Evolutionary conservation across 2,329 filamentous ascomycete genomes (phyloP).

Genomic region (Exophiala xenobiotica): DNA sequence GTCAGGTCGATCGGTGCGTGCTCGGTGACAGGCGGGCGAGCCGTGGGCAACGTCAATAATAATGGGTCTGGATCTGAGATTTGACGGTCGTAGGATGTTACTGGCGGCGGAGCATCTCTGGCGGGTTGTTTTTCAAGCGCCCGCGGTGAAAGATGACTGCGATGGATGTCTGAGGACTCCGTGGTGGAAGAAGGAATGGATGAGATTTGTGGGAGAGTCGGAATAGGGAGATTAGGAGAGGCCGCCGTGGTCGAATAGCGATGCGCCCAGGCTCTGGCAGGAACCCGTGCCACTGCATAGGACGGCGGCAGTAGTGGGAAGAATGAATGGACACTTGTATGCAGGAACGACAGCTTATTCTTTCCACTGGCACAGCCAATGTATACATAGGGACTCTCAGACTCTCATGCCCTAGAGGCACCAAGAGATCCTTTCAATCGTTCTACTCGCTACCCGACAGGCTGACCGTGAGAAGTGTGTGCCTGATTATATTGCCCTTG

Average conservation of each 20-base stretch:
- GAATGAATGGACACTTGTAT: neutral
- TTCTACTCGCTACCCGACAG: neutral
- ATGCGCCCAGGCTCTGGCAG: conserved; percentile 1
- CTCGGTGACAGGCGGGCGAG: conserved; percentile 15
- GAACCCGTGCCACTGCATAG: no score
- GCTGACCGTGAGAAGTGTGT: neutral
- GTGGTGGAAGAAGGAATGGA: conserved; percentile 19
- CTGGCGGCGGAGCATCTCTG: conserved; percentile 23
- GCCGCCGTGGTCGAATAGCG: conserved; percentile 1
- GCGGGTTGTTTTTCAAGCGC: conserved; percentile 38
- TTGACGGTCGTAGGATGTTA: conserved; percentile 6
- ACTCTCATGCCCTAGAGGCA: no score
- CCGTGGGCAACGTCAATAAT: conserved; percentile 15
- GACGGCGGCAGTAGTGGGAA: neutral
- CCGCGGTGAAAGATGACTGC: conserved; percentile 38
- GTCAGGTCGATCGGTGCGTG: conserved; percentile 30
- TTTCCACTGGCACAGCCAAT: neutral
- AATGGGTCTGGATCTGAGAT: conserved; percentile 8
- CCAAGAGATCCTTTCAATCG: neutral
- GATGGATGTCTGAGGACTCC: conserved; percentile 20
- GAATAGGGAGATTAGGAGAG: conserved; percentile 5
- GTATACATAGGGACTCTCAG: no score
- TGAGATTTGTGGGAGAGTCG: conserved; percentile 9
- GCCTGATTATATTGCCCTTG: conserved; percentile 1
- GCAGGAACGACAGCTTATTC: conserved; percentile 4